These are phyloP conservation scores for Sugiyamaella marilandica DNA, from an alignment of 805 yeast species.

Conservation along the genomic window DNA sequence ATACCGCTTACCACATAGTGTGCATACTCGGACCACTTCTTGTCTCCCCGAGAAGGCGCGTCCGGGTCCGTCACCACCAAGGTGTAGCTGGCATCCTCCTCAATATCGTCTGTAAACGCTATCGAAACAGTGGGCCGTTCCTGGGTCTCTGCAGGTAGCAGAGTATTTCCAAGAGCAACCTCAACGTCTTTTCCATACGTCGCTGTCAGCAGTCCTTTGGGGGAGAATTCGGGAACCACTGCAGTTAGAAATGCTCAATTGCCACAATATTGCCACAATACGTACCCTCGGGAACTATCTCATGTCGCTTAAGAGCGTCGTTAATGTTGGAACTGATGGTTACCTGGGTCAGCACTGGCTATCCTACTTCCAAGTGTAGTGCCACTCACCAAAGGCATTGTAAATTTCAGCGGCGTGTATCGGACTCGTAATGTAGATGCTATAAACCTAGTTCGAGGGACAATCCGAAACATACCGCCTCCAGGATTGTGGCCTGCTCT, in stretches of 20 bases:
- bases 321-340: conserved; percentile 31
- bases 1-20: conserved; percentile 58
- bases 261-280: conserved; percentile 11
- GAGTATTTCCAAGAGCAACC: conserved; percentile 75
- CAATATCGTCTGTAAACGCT: conserved; percentile 47
- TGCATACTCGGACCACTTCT: conserved; percentile 82
- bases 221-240: conserved; percentile 31
- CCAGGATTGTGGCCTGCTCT: neutral
- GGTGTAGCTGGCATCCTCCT: conserved; percentile 54
- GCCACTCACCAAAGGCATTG: conserved; percentile 11
- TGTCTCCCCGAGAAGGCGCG: conserved; percentile 80
- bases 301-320: conserved; percentile 39
- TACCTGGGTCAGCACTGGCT: conserved; percentile 20
- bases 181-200: conserved; percentile 54
- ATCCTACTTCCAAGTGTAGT: neutral
- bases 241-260: neutral
- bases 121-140: conserved; percentile 60
- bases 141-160: conserved; percentile 64
- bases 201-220: conserved; percentile 47
- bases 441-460: neutral
- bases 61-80: conserved; percentile 88
- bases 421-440: neutral
- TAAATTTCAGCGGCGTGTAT: neutral
- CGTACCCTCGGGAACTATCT: conserved; percentile 42
- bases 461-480: neutral